Percentiles rank a stretch among this genome's conserved stretches.
Conservation (phyloP, 2,329 filamentous ascomycete genomes). For the Rachicladosporium sp. region DNA sequence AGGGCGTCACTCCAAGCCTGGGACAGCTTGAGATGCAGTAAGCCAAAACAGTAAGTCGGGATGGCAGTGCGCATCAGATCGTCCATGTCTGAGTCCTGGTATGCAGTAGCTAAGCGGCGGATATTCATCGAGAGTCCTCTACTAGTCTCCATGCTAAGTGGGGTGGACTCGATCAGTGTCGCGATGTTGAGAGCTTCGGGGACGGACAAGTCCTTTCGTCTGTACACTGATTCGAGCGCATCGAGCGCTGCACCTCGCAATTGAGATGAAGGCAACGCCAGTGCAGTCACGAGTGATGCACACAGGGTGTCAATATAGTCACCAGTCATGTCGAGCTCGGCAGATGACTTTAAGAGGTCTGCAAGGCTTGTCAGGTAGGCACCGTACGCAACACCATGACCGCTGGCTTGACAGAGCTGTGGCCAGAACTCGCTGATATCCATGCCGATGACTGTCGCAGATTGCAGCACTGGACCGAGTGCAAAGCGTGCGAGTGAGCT, state of each 20-base stretch:
- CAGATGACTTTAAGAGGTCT: background rate
- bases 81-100: slow-evolving; percentile 45
- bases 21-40: slow-evolving; percentile 73
- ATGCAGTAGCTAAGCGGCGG: slow-evolving; percentile 58
- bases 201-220: slow-evolving; percentile 35
- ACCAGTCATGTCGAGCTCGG: slow-evolving; percentile 6
- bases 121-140: slow-evolving; percentile 75
- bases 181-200: slow-evolving; percentile 50
- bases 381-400: no score
- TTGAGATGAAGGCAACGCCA: slow-evolving; percentile 62
- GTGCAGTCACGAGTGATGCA: slow-evolving; percentile 55
- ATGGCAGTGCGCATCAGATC: slow-evolving; percentile 60
- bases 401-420: background rate
- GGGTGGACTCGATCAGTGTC: slow-evolving; percentile 66
- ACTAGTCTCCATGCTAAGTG: slow-evolving; percentile 62
- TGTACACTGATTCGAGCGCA: slow-evolving; percentile 53
- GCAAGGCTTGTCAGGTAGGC: no score
- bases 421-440: background rate
- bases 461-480: background rate
- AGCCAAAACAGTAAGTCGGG: slow-evolving; percentile 74
- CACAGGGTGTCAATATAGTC: slow-evolving; percentile 50
- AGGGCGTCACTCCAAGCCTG: slow-evolving; percentile 80
- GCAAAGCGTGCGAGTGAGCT: background rate
- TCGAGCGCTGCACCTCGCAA: slow-evolving; percentile 62
- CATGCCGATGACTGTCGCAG: background rate